Base-by-base conservation (phyloP, 2,329 filamentous ascomycete genomes). In the Phoma herbarum region DNA sequence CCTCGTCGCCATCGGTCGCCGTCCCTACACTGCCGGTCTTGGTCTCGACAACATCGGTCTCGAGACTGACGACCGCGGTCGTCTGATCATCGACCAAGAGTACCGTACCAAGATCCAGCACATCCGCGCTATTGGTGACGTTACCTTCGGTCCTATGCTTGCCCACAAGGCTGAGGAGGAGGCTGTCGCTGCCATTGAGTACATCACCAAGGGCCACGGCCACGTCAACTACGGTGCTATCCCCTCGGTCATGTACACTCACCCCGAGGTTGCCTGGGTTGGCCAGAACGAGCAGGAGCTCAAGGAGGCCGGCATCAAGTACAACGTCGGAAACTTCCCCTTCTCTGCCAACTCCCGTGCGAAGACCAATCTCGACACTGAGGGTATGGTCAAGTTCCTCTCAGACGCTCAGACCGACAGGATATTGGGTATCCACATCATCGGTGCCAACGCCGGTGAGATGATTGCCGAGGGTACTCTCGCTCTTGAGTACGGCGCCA, bases 121-220 rank as follows among this genome's bases (percentile, higher is more conserved):
- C 83, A 97, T 99, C 79, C 93, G 95, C 72, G 95, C 94, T 73
- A 90, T 98, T 68, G 95, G 95, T 75, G 95, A 98, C 79, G 91
- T 88, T 76, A 99, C 95, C 45, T 99, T 99, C 78, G 95, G 95
- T 10, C 93, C 93, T 75, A 99, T 99, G 95, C 89, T 99, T 74
- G 95, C 95, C 53, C 95, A 99, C 87, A 99, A 99, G 87, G 95
- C 95, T 50, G 95, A 99, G 82, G 95, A 99, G 82, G 95, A 99
- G 82, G 95, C 87, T 60, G 93, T 98, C 64, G 95, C 95, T 29
- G 94, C 90, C 57, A 85, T 98, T 63, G 95, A 99, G 82, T 98
- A 93, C 85, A 95, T 99, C 81, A 94, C 92, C 83, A 98, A 98
- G 85, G 93, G 93, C 67, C 90, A 96, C 80, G 95, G 95, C 59